These are phyloP conservation scores for Umbelopsis isabellina DNA, from an alignment of 192 early-diverging fungal genomes.

Conservation along the genomic window DNA sequence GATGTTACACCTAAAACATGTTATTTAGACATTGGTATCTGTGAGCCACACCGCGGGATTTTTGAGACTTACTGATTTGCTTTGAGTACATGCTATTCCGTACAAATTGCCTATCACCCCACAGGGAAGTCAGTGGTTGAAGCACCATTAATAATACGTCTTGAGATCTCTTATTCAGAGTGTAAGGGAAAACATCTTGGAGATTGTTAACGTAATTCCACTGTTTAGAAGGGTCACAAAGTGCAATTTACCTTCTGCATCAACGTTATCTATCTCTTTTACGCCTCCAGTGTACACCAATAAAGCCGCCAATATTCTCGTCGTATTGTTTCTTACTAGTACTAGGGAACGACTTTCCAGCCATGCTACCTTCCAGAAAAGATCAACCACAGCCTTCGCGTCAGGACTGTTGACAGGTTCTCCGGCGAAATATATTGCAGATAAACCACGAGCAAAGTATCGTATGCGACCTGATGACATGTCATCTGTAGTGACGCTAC, in stretches of 20 bases:
- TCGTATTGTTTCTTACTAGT: not conserved
- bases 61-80: not conserved
- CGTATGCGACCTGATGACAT: not conserved
- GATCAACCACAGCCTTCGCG: not conserved
- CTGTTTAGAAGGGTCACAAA: not conserved
- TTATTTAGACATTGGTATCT: too few relatives aligned
- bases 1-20: slow-evolving; percentile 5
- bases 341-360: not conserved
- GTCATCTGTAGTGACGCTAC: not conserved
- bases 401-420: not conserved
- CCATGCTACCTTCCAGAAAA: slow-evolving; percentile 8
- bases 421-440: not conserved
- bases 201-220: not conserved
- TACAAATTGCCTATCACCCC: slow-evolving; percentile 12
- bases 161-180: not conserved
- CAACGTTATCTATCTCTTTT: not conserved
- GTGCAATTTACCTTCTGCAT: not conserved
- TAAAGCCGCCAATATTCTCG: slow-evolving; percentile 2
- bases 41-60: too few relatives aligned
- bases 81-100: not conserved
- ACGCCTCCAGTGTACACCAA: slow-evolving; percentile 10
- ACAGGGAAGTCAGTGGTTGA: not conserved
- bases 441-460: not conserved
- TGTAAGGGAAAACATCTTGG: not conserved
- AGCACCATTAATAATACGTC: not conserved